Evolutionary conservation across 345 rosid genomes (phyloP), one percentile per base, ranked within the genome.

Genomic region (Camelina neglecta): DNA sequence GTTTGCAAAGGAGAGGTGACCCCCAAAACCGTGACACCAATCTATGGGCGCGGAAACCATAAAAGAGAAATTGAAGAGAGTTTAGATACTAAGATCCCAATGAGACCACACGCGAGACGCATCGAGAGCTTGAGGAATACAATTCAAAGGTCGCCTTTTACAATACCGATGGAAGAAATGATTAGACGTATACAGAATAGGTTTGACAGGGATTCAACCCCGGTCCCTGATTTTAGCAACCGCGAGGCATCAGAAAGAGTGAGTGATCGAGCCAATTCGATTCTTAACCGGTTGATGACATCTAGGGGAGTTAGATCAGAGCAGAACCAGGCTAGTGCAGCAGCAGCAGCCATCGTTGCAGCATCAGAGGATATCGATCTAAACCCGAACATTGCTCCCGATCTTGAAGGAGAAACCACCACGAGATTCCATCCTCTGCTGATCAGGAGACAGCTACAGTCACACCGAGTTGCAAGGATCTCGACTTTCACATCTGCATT

Each of bases 1-100:
- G 90, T 92, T n/a, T 94, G 98, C 85, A 94, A 92, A 78, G 98
- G 93, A 67, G 97, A 94, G 83, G 98, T 89, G 55, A 85, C 92
- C 1, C 36, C 58, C 36, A 92, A 88, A 81, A 90, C 85, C 64
- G 86, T 94, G 48, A 92, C 89, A 47, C 98, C 98, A 0, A 90
- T 94, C 71, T 92, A 90, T 75, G 97, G 98, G 23, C 85, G 95
- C 1, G 96, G 91, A 29, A 86, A 82, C 80, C 81, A 75, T 48
- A 80, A 79, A 49, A 83, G 79, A 35, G 88, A 77, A 50, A 82
- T 81, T 0, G 92, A 86, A 75, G 95, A 90, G 69, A 89, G 88
- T 73, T 47, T 73, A 3, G 82, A 71, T 67, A 74, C 89, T 60
- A 88, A 92, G 83, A 84, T 94, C 82, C 98, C 98, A 10, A 72